Percentiles rank a stretch among this genome's conserved stretches.
Conservation (phyloP, 1,284 basidiomycete genomes). For the Meira miltonrushii region DNA sequence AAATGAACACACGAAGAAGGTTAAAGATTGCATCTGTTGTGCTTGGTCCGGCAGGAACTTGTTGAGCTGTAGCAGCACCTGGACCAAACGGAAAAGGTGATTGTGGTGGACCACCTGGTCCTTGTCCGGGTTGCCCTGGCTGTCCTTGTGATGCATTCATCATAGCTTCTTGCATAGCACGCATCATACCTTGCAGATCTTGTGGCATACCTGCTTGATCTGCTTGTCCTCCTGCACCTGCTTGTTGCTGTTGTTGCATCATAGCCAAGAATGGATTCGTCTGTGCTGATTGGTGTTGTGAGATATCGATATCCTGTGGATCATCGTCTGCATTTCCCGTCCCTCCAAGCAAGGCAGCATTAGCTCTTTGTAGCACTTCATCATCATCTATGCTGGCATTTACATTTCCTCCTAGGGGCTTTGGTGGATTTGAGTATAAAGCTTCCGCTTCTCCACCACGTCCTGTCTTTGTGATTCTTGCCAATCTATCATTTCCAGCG, state of each 20-base stretch:
- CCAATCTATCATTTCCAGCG: conserved; percentile 45
- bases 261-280: background rate
- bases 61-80: background rate
- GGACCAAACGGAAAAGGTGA: background rate
- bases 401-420: background rate
- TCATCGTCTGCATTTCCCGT: conserved; percentile 25
- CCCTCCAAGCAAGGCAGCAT: background rate
- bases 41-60: conserved; percentile 7
- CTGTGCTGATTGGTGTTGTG: background rate
- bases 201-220: conserved; percentile 7
- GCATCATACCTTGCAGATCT: conserved; percentile 13
- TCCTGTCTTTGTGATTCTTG: conserved; percentile 48
- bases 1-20: conserved; percentile 9
- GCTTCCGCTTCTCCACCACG: conserved; percentile 40
- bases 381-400: conserved; percentile 1
- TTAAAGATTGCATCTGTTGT: conserved; percentile 12
- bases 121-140: conserved; percentile 12
- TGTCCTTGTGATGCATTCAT: conserved; percentile 7
- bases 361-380: background rate
- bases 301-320: conserved; percentile 29
- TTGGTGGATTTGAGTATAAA: conserved; percentile 23
- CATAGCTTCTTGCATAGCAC: conserved; percentile 7
- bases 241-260: conserved; percentile 7
- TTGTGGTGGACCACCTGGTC: conserved; percentile 4
- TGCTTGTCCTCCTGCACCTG: background rate